phyloP scores from a whole-genome alignment of 495 filamentous ascomycete genomes.

The Patellaria atrata region DNA sequence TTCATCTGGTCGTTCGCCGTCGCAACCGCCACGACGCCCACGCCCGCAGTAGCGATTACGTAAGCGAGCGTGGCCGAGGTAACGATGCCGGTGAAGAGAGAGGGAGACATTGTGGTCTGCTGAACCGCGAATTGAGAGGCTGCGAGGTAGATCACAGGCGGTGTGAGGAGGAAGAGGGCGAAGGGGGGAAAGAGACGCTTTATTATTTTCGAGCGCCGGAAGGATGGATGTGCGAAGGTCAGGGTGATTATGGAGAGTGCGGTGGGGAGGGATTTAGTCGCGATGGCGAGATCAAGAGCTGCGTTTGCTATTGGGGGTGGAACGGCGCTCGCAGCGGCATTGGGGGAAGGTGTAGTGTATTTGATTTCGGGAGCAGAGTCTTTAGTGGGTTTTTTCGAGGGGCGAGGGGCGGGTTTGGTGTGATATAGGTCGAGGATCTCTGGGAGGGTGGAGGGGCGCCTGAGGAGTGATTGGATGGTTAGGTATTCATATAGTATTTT shows the following conservation, averaged over 20 bases:
- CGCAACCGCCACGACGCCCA: slow-evolving; percentile 70
- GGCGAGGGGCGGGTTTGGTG: slow-evolving; percentile 58
- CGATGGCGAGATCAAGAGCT: slow-evolving; percentile 66
- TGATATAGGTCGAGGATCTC: slow-evolving; percentile 71
- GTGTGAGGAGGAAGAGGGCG: slow-evolving; percentile 41
- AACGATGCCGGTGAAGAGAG: slow-evolving; percentile 55
- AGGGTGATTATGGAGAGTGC: slow-evolving; percentile 69
- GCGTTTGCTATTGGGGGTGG: slow-evolving; percentile 46
- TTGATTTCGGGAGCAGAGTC: too few species aligned
- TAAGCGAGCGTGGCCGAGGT: slow-evolving; percentile 75
- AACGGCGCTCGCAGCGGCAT: slow-evolving; percentile 54
- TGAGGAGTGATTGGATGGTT: slow-evolving; percentile 52
- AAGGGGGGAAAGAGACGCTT: slow-evolving; percentile 36
- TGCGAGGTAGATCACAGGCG: slow-evolving; percentile 52
- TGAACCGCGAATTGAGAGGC: slow-evolving; percentile 44
- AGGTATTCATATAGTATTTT: slow-evolving; percentile 55
- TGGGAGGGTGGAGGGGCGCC: slow-evolving; percentile 57
- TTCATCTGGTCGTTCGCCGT: slow-evolving; percentile 92
- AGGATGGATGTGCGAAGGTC: slow-evolving; percentile 61
- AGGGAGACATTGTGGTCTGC: slow-evolving; percentile 58
- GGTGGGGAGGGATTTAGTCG: slow-evolving; percentile 55
- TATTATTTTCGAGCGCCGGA: slow-evolving; percentile 48
- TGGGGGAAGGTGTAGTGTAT: slow-evolving; percentile 50
- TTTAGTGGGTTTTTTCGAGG: slow-evolving; percentile 41
- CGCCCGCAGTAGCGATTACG: slow-evolving; percentile 55